Evolutionary conservation across 2,329 filamentous ascomycete genomes (phyloP).

Genomic region (Diaporthe caulivora): DNA sequence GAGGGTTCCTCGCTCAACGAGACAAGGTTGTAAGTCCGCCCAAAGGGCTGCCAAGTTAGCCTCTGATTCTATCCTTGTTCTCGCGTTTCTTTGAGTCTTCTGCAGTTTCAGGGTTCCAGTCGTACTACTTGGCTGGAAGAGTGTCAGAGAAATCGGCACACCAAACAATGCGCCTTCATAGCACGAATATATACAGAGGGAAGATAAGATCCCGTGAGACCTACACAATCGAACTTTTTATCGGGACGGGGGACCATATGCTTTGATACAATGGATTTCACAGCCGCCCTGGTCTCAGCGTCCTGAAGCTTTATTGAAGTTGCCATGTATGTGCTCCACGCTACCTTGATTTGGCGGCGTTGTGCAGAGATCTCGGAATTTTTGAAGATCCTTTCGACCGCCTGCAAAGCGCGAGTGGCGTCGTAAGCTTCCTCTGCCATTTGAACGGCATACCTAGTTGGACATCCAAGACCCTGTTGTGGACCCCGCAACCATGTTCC

Average conservation of each 20-base stretch:
- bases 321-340: not conserved
- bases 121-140: too few species aligned
- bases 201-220: not conserved
- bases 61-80: not conserved
- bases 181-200: too few species aligned
- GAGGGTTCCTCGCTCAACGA: not conserved
- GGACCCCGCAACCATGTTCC: not conserved
- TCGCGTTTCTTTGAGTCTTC: not conserved
- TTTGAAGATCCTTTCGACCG: not conserved
- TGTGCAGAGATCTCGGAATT: not conserved
- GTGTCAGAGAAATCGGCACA: too few species aligned
- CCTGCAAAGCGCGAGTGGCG: not conserved
- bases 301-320: too few species aligned
- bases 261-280: not conserved
- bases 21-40: not conserved
- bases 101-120: too few species aligned
- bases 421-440: not conserved
- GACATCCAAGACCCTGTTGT: not conserved
- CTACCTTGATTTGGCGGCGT: accelerated
- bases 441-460: not conserved
- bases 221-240: not conserved
- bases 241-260: not conserved
- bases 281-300: not conserved
- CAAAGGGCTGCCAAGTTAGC: not conserved
- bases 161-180: too few species aligned